These are phyloP conservation scores for Erigeron canadensis DNA, from an alignment of 129 eudicot species.

Conservation along the genomic window DNA sequence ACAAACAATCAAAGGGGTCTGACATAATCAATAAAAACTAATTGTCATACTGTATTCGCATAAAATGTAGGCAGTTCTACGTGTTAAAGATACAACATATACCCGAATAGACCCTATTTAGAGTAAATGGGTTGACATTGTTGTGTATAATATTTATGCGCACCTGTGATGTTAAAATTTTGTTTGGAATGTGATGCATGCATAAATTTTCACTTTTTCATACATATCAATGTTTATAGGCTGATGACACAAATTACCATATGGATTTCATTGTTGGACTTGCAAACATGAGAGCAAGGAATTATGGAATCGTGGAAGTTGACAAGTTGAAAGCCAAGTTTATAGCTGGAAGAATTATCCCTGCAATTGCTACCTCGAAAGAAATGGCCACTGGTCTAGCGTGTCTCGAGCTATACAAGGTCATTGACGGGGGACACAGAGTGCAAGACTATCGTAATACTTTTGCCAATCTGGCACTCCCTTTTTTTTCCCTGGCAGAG, in stretches of 20 bases:
- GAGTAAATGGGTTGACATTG: no score
- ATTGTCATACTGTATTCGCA: no score
- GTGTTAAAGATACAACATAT: no score
- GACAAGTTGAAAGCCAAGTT: slow-evolving; percentile 86
- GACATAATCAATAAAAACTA: no score
- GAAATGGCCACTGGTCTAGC: slow-evolving; percentile 67
- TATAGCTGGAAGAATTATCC: slow-evolving; percentile 88
- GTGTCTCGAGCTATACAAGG: slow-evolving; percentile 89
- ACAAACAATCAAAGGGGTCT: no score
- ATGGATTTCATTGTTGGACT: slow-evolving; percentile 83
- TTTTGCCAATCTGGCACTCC: slow-evolving; percentile 82
- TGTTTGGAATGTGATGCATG: neutral
- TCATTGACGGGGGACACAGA: slow-evolving; percentile 67
- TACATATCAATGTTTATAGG: slow-evolving; percentile 36
- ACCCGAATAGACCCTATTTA: no score
- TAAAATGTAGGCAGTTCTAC: no score
- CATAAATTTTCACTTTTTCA: neutral
- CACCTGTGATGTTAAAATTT: no score
- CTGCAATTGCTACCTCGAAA: slow-evolving; percentile 86
- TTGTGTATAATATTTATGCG: no score
- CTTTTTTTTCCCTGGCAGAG: slow-evolving; percentile 84
- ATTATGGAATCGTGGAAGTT: slow-evolving; percentile 77
- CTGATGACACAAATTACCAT: slow-evolving; percentile 25
- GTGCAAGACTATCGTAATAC: slow-evolving; percentile 88
- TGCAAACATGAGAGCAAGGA: slow-evolving; percentile 91